Percentiles rank a stretch among this genome's conserved stretches.
These are phyloP conservation scores for Plasmodium billcollinsi DNA, from an alignment of 169 alveolate species.

Conservation along the genomic window DNA sequence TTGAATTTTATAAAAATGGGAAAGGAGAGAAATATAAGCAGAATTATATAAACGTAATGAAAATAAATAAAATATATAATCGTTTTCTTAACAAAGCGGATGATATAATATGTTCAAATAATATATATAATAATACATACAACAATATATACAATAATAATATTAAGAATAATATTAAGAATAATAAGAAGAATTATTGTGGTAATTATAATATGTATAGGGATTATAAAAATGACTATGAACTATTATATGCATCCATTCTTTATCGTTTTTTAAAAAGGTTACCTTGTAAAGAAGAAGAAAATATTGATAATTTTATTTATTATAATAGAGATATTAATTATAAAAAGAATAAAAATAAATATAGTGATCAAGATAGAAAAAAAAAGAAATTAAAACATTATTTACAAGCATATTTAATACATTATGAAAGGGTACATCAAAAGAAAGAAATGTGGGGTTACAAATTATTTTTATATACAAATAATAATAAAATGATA, in stretches of 20 bases:
- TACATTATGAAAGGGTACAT: conserved; percentile 46
- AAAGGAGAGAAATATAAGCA: conserved; percentile 9
- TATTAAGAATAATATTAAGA: too few species aligned
- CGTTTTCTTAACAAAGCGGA: not conserved
- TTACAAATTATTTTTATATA: conserved; percentile 34
- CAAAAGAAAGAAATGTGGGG: conserved; percentile 18
- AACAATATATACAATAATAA: too few species aligned
- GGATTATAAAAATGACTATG: not conserved
- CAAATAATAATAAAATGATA: conserved; percentile 30
- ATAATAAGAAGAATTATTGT: not conserved
- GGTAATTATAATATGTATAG: not conserved
- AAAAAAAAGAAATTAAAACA: not conserved
- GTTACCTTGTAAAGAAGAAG: conserved; percentile 74
- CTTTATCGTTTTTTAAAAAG: conserved; percentile 30
- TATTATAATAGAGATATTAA: conserved; percentile 39
- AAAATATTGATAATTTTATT: conserved; percentile 36
- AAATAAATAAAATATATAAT: conserved; percentile 26
- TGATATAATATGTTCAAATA: not conserved
- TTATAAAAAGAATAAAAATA: not conserved
- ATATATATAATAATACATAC: not conserved
- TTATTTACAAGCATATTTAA: conserved; percentile 11
- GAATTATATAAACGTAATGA: conserved; percentile 17
- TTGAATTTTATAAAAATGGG: conserved; percentile 16
- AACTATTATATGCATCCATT: conserved; percentile 8
- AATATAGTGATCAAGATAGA: not conserved